Conservation (phyloP, 2,329 filamentous ascomycete species). For the Fusarium sp. region DNA sequence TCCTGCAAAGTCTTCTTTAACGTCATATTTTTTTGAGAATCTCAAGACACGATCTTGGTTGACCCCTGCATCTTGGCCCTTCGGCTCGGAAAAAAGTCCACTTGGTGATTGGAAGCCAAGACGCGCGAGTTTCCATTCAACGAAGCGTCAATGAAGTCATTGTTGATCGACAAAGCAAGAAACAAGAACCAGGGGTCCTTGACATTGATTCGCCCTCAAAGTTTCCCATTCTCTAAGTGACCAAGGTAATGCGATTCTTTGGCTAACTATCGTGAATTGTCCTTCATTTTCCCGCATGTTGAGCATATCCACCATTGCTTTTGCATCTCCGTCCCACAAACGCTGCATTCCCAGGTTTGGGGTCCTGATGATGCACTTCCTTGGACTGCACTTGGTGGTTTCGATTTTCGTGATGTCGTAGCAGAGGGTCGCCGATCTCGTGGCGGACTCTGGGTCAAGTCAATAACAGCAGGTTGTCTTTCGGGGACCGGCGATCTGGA, state of each 20-base stretch:
- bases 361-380: constrained; percentile 27
- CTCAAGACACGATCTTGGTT: constrained; percentile 38
- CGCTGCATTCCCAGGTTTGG: constrained; percentile 62
- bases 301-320: constrained; percentile 68
- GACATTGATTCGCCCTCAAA: constrained; percentile 24
- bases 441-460: constrained; percentile 51
- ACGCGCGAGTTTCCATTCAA: not conserved
- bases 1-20: constrained; percentile 32
- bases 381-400: constrained; percentile 4
- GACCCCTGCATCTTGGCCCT: constrained; percentile 33
- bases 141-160: constrained; percentile 42
- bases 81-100: constrained; percentile 7
- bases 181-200: constrained; percentile 15
- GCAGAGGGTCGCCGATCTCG: constrained; percentile 26
- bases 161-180: constrained; percentile 15
- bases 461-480: constrained; percentile 42
- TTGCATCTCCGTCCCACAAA: constrained; percentile 64
- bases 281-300: constrained; percentile 65
- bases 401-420: constrained; percentile 5
- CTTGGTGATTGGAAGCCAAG: constrained; percentile 9
- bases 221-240: constrained; percentile 7
- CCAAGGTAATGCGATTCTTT: constrained; percentile 3
- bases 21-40: constrained; percentile 36
- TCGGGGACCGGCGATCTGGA: constrained; percentile 21
- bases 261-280: constrained; percentile 53